Conservation (phyloP, 2,329 filamentous ascomycete species). For the Pseudogymnoascus destructans region DNA sequence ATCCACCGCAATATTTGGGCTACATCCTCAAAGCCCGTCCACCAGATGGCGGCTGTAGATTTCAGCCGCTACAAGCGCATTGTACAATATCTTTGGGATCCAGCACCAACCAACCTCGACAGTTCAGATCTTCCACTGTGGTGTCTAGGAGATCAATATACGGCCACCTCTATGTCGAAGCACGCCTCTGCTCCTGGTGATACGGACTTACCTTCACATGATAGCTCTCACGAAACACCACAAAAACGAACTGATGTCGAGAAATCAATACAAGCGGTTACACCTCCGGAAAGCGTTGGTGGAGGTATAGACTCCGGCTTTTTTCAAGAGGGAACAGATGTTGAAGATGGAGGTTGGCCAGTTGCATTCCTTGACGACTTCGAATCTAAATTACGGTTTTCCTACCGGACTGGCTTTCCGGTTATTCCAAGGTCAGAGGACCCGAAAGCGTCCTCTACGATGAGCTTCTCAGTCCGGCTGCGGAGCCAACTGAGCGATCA, state of each 20-base stretch:
- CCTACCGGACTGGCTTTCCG: constrained; percentile 78
- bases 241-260: constrained; percentile 8
- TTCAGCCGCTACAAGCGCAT: constrained; percentile 68
- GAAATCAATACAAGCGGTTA: constrained; percentile 15
- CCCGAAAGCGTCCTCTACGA: constrained; percentile 52
- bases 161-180: constrained; percentile 11
- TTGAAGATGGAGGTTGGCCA: constrained; percentile 55
- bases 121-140: constrained; percentile 59
- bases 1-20: constrained; percentile 3
- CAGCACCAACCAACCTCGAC: constrained; percentile 69
- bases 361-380: constrained; percentile 79
- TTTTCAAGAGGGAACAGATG: constrained; percentile 19
- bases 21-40: background rate
- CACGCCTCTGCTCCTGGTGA: background rate
- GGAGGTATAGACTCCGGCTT: constrained; percentile 18
- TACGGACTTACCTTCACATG: background rate
- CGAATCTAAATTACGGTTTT: constrained; percentile 90
- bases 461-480: constrained; percentile 76
- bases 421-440: constrained; percentile 69
- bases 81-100: constrained; percentile 86
- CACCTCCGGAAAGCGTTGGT: constrained; percentile 23
- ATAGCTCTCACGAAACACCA: background rate
- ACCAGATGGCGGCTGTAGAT: constrained; percentile 50
- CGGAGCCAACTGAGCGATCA: constrained; percentile 69
- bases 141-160: constrained; percentile 59